Evolutionary conservation across 768 basidiomycete genomes (phyloP).

Genomic region (Collybiopsis confluens): DNA sequence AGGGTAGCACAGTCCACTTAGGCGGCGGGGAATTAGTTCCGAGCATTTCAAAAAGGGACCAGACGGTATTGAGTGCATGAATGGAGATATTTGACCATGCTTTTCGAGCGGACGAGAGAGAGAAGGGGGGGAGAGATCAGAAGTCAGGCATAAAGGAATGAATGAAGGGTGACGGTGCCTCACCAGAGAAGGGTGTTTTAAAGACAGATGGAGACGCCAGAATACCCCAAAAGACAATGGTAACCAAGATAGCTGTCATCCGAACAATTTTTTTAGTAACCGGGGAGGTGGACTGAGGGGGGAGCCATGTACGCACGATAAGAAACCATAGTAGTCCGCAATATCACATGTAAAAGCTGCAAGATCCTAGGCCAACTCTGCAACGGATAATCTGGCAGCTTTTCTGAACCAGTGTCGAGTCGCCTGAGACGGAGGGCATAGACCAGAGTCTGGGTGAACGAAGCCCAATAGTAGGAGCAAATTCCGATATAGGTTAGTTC

Average conservation of each 20-base stretch:
- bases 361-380: slow-evolving; percentile 53
- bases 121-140: neutral
- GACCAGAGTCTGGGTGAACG: slow-evolving; percentile 46
- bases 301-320: slow-evolving; percentile 45
- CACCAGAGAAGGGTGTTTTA: slow-evolving; percentile 31
- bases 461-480: slow-evolving; percentile 57
- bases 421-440: slow-evolving; percentile 26
- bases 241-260: slow-evolving; percentile 66
- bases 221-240: slow-evolving; percentile 59
- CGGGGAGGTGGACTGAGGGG: neutral
- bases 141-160: slow-evolving; percentile 10
- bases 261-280: no score
- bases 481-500: slow-evolving; percentile 58
- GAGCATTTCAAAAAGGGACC: slow-evolving; percentile 55
- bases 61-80: slow-evolving; percentile 56
- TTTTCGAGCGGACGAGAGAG: no score
- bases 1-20: slow-evolving; percentile 48
- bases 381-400: slow-evolving; percentile 40
- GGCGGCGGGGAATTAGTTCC: slow-evolving; percentile 47
- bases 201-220: slow-evolving; percentile 42
- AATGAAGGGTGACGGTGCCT: slow-evolving; percentile 18
- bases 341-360: slow-evolving; percentile 53
- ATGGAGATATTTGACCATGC: slow-evolving; percentile 58
- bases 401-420: slow-evolving; percentile 14
- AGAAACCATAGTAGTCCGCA: slow-evolving; percentile 46